Percentiles rank a stretch among this genome's conserved stretches.
Conservation (phyloP, 148 eudicot species). For the Cornus controversa region DNA sequence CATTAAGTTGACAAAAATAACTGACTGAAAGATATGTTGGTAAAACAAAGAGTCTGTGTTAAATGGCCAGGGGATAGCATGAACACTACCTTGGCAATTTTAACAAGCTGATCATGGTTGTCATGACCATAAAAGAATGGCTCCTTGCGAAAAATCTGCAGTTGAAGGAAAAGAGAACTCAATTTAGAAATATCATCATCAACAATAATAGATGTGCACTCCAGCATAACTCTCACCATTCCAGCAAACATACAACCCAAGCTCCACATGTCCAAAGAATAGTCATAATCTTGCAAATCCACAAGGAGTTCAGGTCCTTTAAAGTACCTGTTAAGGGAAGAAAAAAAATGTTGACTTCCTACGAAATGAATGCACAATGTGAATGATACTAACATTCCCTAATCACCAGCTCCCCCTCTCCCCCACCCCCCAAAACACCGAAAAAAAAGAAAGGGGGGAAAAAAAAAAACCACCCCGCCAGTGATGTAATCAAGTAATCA, state of each 20-base stretch:
- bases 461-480: too few relatives aligned
- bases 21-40: too few relatives aligned
- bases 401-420: not conserved
- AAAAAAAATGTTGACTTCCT: not conserved
- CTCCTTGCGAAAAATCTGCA: constrained; percentile 45
- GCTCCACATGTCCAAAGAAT: constrained; percentile 46
- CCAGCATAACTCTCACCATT: constrained; percentile 25
- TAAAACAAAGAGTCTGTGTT: not conserved
- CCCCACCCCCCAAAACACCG: not conserved
- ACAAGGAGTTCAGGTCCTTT: constrained; percentile 46
- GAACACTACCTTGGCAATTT: constrained; percentile 38
- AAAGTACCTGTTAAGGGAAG: constrained; percentile 23
- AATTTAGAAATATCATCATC: not conserved
- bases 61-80: not conserved
- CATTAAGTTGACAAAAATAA: not conserved
- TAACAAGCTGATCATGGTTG: constrained; percentile 44
- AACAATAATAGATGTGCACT: not conserved
- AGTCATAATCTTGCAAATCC: constrained; percentile 44
- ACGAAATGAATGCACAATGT: not conserved
- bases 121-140: constrained; percentile 47
- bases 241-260: constrained; percentile 50
- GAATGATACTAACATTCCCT: not conserved
- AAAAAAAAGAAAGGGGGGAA: not conserved
- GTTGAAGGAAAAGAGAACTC: not conserved
- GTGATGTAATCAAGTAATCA: not conserved